Percentiles rank a stretch among this genome's conserved stretches.
Conservation (phyloP, 2,329 filamentous ascomycete species). For the Pseudofabraea citricarpa region DNA sequence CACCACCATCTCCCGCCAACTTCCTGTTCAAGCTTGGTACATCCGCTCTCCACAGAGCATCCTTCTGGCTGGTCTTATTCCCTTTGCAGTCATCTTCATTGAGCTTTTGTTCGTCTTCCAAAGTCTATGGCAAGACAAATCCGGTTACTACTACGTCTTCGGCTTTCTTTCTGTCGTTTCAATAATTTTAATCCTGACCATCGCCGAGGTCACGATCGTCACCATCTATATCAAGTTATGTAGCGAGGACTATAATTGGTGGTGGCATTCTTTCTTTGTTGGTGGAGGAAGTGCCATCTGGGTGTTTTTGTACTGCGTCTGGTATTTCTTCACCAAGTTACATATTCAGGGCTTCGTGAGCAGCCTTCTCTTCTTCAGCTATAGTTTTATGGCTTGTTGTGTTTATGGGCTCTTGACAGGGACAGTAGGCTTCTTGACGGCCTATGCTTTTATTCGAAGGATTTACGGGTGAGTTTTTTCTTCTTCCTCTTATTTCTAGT, state of each 20-base stretch:
- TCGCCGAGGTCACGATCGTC: conserved; percentile 80
- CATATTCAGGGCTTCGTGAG: conserved; percentile 78
- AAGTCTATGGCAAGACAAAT: conserved; percentile 86
- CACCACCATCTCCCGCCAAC: conserved; percentile 63
- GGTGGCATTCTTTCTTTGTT: conserved; percentile 83
- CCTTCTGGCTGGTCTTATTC: conserved; percentile 70
- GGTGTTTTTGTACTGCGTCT: conserved; percentile 78
- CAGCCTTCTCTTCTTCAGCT: conserved; percentile 77
- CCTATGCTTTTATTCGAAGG: conserved; percentile 77
- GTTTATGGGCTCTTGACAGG: conserved; percentile 79
- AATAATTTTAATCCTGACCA: conserved; percentile 66
- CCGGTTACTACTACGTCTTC: conserved; percentile 87
- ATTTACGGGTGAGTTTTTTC: conserved; percentile 65
- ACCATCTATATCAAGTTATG: conserved; percentile 79
- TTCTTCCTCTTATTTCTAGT: not conserved
- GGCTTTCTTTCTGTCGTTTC: conserved; percentile 76
- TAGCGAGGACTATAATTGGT: conserved; percentile 85
- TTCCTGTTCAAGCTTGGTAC: conserved; percentile 75
- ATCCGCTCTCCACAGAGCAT: conserved; percentile 56
- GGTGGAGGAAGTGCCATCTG: conserved; percentile 73
- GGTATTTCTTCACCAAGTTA: conserved; percentile 78
- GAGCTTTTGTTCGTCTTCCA: conserved; percentile 85
- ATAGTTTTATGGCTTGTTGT: conserved; percentile 75
- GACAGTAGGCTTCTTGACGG: conserved; percentile 78
- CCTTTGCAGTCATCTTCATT: conserved; percentile 85